Base-by-base conservation (phyloP, 306 rosid genomes). In the Cicer arietinum region DNA sequence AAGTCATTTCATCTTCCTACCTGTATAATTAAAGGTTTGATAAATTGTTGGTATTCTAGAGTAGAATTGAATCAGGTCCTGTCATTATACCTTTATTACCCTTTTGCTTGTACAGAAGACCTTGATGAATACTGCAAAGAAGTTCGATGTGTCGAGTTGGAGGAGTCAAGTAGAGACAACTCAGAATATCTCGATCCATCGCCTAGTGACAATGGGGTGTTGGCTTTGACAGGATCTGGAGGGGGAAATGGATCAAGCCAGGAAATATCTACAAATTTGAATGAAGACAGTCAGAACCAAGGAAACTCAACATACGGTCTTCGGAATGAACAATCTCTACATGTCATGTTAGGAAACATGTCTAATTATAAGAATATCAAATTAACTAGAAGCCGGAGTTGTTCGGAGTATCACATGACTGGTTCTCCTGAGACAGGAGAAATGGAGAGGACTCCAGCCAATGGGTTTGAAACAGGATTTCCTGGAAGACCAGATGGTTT, bases 381-480 rank as follows among this genome's bases (percentile, higher is more conserved):
- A 81, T 87, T 94, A 67, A 79, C 87, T 35, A 86, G 91, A 90
- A 94, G 99, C 86, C 80, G 90, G 99, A 94, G 97, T 80, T 92
- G 89, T 74, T 83, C 88, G 60, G 92, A 74, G 48, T 76, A 85
- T 84, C 86, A 72, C 81, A 62, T 66, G 86, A 20, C 81, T 14
- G 89, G 82, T 72, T 88, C 90, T 62, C 90, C 91, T 10, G 96
- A 85, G 79, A 74, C 41, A 71, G 90, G 80, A 67, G 81, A 47
- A 69, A 71, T 61, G 8, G 83, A 86, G 69, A 79, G 88, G 73
- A 95, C 99, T 77, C 99, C 98, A 2, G 72, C 86, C 57, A 74
- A 77, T 83, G 93, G 86, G 46, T 86, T 85, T 82, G 96, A 86
- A 47, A 83, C 79, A 74, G 85, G 83, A 74, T 92, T 90, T 82